phyloP scores from a whole-genome alignment of 139 green algal species.

The Closterium sp. region DNA sequence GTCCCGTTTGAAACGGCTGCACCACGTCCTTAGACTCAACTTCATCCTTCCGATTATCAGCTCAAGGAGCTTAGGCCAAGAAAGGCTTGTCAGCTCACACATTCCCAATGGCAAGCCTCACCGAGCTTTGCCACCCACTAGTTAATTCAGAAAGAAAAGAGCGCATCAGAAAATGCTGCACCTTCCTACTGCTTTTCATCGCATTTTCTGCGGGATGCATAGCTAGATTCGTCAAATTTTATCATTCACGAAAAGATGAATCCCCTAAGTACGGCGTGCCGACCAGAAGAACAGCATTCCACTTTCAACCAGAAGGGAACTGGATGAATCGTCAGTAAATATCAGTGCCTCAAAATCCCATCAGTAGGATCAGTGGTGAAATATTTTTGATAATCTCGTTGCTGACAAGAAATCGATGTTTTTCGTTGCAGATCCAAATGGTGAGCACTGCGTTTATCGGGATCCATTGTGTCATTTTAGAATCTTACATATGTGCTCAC shows the following conservation, averaged over 20 bases:
- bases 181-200: background rate
- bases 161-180: background rate
- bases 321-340: slow-evolving; percentile 36
- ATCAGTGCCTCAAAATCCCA: background rate
- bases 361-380: background rate
- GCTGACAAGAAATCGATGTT: background rate
- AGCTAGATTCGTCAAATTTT: background rate
- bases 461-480: background rate
- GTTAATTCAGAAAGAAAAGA: background rate
- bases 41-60: background rate
- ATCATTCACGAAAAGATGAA: background rate
- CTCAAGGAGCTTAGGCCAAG: background rate
- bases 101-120: background rate
- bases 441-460: background rate
- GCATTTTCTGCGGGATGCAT: background rate
- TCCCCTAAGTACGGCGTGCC: background rate
- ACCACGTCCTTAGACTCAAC: too few relatives aligned
- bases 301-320: slow-evolving; percentile 28
- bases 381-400: background rate
- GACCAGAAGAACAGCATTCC: slow-evolving; percentile 14
- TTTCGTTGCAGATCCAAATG: background rate
- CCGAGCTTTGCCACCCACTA: background rate
- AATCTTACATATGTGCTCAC: background rate
- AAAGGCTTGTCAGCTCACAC: background rate
- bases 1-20: too few relatives aligned